These are phyloP conservation scores for Pochonia chlamydosporia DNA, from an alignment of 2,329 filamentous ascomycete genomes.

Conservation along the genomic window DNA sequence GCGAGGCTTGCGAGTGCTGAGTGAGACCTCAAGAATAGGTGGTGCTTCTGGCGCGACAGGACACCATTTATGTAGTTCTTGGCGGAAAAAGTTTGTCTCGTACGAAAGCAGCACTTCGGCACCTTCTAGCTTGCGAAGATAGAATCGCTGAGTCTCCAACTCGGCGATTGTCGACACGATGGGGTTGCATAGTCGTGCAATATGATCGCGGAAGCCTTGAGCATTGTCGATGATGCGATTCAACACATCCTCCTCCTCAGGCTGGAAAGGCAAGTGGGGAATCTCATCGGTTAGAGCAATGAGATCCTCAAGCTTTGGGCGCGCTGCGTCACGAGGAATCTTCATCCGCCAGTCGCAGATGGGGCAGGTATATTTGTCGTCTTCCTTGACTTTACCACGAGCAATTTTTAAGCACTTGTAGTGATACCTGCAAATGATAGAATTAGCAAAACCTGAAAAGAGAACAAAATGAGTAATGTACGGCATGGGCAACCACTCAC, in stretches of 20 bases:
- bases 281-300: slow-evolving; percentile 81
- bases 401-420: slow-evolving; percentile 98
- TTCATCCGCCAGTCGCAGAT: slow-evolving; percentile 97
- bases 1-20: slow-evolving; percentile 89
- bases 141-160: slow-evolving; percentile 86
- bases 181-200: slow-evolving; percentile 75
- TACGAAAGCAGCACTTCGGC: slow-evolving; percentile 86
- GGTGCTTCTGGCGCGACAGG: slow-evolving; percentile 83
- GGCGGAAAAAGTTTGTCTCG: slow-evolving; percentile 97
- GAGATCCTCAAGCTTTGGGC: slow-evolving; percentile 90
- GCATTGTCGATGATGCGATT: slow-evolving; percentile 83
- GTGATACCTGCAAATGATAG: slow-evolving; percentile 64
- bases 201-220: slow-evolving; percentile 75
- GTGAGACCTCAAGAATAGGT: slow-evolving; percentile 77
- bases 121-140: slow-evolving; percentile 93
- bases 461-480: background rate
- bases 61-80: slow-evolving; percentile 91
- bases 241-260: slow-evolving; percentile 85
- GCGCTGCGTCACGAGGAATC: slow-evolving; percentile 91
- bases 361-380: slow-evolving; percentile 96
- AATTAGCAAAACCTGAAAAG: background rate
- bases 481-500: slow-evolving; percentile 46
- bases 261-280: slow-evolving; percentile 77
- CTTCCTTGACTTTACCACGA: slow-evolving; percentile 94
- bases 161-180: slow-evolving; percentile 78